phyloP scores from a whole-genome alignment of 2,329 filamentous ascomycete genomes.

The Escovopsis sp. region DNA sequence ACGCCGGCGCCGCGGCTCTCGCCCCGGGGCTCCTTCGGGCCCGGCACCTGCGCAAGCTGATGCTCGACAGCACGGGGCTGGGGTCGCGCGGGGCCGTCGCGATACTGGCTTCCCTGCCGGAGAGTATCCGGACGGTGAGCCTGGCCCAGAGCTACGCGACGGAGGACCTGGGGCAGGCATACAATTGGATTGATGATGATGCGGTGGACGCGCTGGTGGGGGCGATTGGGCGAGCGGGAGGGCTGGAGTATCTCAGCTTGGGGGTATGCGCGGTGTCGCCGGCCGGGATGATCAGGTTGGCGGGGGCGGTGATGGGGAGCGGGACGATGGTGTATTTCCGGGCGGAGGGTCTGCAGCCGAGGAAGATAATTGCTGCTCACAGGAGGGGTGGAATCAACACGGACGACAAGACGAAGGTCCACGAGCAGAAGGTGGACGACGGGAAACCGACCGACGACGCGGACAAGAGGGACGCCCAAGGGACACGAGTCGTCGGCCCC shows the following conservation, averaged over 20 bases:
- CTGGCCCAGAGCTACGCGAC: conserved; percentile 32
- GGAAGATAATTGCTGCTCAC: too few species aligned
- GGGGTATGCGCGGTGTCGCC: conserved; percentile 21
- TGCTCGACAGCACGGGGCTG: conserved; percentile 28
- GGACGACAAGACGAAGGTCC: conserved; percentile 13
- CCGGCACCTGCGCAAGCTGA: conserved; percentile 18
- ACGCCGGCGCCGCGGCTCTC: conserved; percentile 16
- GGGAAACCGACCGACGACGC: conserved; percentile 13
- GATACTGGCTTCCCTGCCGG: conserved; percentile 21
- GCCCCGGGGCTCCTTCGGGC: conserved; percentile 17
- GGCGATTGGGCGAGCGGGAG: conserved; percentile 16
- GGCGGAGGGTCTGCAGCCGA: conserved; percentile 13
- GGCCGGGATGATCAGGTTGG: conserved; percentile 13
- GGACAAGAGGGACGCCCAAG: too few species aligned
- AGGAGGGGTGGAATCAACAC: too few species aligned
- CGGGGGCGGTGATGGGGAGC: conserved; percentile 14
- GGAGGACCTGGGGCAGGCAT: conserved; percentile 27
- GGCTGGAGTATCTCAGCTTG: conserved; percentile 27
- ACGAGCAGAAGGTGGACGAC: conserved; percentile 11
- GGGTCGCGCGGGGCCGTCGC: conserved; percentile 22
- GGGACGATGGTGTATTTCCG: conserved; percentile 21
- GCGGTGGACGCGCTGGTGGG: conserved; percentile 17
- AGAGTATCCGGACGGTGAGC: conserved; percentile 23
- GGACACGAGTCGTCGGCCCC: too few species aligned
- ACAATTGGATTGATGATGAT: conserved; percentile 30